phyloP scores from a whole-genome alignment of 2,329 filamentous ascomycete species.

The Ceratocystis alfenasii region DNA sequence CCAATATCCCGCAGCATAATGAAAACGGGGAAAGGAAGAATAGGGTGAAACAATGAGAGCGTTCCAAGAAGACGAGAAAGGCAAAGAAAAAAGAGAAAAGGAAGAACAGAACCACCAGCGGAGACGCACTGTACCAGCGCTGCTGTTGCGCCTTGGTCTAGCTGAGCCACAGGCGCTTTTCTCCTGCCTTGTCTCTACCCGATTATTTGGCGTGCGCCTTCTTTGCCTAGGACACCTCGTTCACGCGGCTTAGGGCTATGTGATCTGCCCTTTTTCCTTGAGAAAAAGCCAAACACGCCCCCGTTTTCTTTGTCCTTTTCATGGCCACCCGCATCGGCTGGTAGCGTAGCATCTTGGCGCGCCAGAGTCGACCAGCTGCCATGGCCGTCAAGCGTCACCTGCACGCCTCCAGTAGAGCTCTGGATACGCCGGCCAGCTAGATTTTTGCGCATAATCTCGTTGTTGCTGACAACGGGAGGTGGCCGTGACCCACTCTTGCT shows the following conservation, averaged over 20 bases:
- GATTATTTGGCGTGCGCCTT: constrained; percentile 76
- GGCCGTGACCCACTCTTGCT: constrained; percentile 11
- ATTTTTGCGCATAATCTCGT: constrained; percentile 19
- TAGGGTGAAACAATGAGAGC: background rate
- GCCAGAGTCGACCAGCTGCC: constrained; percentile 88
- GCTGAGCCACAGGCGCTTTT: background rate
- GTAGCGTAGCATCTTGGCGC: constrained; percentile 65
- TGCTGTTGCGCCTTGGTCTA: background rate
- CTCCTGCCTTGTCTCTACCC: constrained; percentile 34
- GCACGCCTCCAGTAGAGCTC: constrained; percentile 71
- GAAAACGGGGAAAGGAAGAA: background rate
- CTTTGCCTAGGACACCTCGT: constrained; percentile 84
- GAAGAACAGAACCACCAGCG: background rate
- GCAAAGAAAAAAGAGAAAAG: background rate
- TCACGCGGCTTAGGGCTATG: constrained; percentile 92
- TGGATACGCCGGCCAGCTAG: constrained; percentile 47
- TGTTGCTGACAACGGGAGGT: constrained; percentile 3
- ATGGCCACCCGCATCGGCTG: constrained; percentile 49
- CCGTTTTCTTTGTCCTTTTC: constrained; percentile 48
- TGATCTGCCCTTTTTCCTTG: constrained; percentile 76
- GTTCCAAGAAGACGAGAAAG: background rate
- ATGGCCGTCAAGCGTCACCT: constrained; percentile 79
- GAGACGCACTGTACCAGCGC: background rate
- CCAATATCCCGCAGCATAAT: background rate
- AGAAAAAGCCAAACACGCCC: constrained; percentile 83